These are phyloP conservation scores for Oryza coarctata DNA, from an alignment of 176 grass and related monocot species.

Conservation along the genomic window DNA sequence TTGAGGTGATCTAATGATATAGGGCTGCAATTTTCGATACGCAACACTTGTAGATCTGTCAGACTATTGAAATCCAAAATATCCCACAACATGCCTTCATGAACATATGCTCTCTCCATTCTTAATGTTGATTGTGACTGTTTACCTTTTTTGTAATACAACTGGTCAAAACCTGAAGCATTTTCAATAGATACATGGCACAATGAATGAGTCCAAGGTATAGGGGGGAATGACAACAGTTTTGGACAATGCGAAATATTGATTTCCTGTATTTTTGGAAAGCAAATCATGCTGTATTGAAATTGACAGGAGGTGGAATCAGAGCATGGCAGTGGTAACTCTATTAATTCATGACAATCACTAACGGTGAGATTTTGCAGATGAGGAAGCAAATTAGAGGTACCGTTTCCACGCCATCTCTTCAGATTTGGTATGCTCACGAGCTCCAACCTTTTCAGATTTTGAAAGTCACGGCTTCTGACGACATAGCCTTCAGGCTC, in stretches of 20 bases:
- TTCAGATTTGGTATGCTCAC: background rate
- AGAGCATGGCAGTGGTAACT: background rate
- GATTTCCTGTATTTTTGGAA: background rate
- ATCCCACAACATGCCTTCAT: rapidly evolving
- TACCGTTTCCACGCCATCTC: background rate
- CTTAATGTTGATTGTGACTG: rapidly evolving
- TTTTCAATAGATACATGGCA: background rate
- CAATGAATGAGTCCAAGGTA: background rate
- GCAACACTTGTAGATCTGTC: rapidly evolving
- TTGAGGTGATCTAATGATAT: background rate
- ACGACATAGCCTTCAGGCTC: too few species aligned
- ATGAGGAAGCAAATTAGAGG: background rate
- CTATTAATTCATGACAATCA: background rate
- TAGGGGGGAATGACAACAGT: background rate
- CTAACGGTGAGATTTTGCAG: background rate
- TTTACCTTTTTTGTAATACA: rapidly evolving
- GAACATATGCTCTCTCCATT: rapidly evolving
- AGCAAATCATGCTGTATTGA: background rate
- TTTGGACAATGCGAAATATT: background rate
- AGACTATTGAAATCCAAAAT: background rate
- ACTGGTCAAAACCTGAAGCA: rapidly evolving
- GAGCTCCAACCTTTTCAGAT: background rate
- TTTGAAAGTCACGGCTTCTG: background rate
- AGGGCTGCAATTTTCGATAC: rapidly evolving
- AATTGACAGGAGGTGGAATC: rapidly evolving